These are phyloP conservation scores for Phytophthora cryptogea DNA, from an alignment of 352 stramenopile genomes.

Conservation along the genomic window DNA sequence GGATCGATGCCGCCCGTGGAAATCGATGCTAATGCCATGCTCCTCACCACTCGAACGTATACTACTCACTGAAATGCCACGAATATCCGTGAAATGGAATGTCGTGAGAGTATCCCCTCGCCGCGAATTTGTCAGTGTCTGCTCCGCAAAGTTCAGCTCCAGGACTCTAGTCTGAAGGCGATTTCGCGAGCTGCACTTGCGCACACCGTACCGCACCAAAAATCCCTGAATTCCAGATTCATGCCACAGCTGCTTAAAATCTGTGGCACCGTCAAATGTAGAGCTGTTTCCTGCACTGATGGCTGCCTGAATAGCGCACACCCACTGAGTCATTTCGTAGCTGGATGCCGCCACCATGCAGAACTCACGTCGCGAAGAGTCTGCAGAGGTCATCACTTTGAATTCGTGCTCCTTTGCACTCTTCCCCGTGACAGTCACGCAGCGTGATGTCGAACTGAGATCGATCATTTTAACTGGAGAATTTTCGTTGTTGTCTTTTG, in stretches of 20 bases:
- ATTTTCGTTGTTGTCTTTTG: slow-evolving; percentile 62
- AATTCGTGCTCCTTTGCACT: slow-evolving; percentile 75
- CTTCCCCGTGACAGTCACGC: slow-evolving; percentile 59
- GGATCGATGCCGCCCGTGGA: slow-evolving; percentile 61
- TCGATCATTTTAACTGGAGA: slow-evolving; percentile 69
- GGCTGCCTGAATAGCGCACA: slow-evolving; percentile 77
- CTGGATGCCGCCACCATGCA: slow-evolving; percentile 64
- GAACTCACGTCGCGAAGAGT: slow-evolving; percentile 69
- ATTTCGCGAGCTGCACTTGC: slow-evolving; percentile 79
- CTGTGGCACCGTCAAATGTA: slow-evolving; percentile 66
- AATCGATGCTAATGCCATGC: slow-evolving; percentile 71
- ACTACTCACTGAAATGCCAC: slow-evolving; percentile 45
- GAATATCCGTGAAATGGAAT: slow-evolving; percentile 75
- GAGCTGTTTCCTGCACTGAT: slow-evolving; percentile 83
- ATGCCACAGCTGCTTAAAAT: slow-evolving; percentile 81
- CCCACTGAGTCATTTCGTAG: slow-evolving; percentile 86
- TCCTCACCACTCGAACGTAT: slow-evolving; percentile 55
- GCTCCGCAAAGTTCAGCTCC: slow-evolving; percentile 87
- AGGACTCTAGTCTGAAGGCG: slow-evolving; percentile 84
- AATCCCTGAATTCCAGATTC: slow-evolving; percentile 82
- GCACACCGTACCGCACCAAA: slow-evolving; percentile 81
- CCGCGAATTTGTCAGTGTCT: slow-evolving; percentile 80
- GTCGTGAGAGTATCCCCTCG: slow-evolving; percentile 79
- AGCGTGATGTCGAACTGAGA: slow-evolving; percentile 78
- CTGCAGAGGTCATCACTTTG: slow-evolving; percentile 74